Evolutionary conservation across 495 filamentous ascomycete genomes (phyloP), one percentile per base, ranked within the genome.

Genomic region (Hypoxylon rickii): DNA sequence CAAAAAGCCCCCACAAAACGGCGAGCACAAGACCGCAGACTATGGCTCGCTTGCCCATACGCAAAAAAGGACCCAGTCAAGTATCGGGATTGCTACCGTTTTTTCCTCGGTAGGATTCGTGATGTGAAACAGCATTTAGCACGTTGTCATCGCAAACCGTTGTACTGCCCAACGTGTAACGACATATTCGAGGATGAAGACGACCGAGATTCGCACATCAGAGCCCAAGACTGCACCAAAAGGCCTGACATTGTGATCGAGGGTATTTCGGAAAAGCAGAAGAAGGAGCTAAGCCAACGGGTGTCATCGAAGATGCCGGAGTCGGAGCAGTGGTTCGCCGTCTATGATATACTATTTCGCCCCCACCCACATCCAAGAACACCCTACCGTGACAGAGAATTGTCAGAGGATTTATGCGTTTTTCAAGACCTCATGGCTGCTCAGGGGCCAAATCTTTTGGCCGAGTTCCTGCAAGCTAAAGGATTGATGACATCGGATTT

Each of bases 101-200:
- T 63, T 37, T 49, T 44, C 13, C 51, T 73, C 10, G 60, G 32
- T 13, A 69, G 70, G 26, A 56, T 73, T 15, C 64, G 65, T 20
- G 68, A 70, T 32, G 70, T 73, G 7, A 73, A 73, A 44, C 68
- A 70, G 47, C 70, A 73, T 29, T 22, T 73, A n/a, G 32, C 44
- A 10, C 55, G 70, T 21, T 61, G 63, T 15, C 68, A 73, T 58
- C 52, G 47, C 43, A 65, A 63, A 39, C 62, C 65, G 4, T 53
- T 69, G 24, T 69, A 70, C 44, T 73, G 70, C 17, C 64, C 66
- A 17, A 48, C 51, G 8, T 72, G 70, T 36, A 51, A 63, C 16
- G 47, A 58, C 15, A 58, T 46, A 2, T 68, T 70, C 15, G 33
- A 50, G 19, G 62, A 66, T 21, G 62, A 68, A 21, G 53, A 66